Evolutionary conservation across 2,329 filamentous ascomycete genomes (phyloP).

Genomic region (Cordyceps cateniannulata): DNA sequence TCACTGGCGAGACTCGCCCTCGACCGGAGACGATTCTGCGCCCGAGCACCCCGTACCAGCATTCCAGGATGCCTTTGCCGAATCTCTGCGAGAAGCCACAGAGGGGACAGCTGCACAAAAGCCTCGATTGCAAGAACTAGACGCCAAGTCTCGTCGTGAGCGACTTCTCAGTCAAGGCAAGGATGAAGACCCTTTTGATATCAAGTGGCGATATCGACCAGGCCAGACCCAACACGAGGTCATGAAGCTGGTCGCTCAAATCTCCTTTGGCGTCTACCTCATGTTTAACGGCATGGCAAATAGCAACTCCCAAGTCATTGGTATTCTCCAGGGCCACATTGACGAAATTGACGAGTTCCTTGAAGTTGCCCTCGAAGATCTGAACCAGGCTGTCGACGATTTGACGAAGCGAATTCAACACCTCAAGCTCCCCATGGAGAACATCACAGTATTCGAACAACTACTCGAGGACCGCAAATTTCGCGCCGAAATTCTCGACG

Average conservation of each 20-base stretch:
- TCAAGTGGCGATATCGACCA: slow-evolving; percentile 68
- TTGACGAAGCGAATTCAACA: slow-evolving; percentile 74
- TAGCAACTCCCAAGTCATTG: slow-evolving; percentile 80
- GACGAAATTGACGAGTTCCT: slow-evolving; percentile 91
- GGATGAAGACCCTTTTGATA: slow-evolving; percentile 64
- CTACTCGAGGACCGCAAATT: slow-evolving; percentile 84
- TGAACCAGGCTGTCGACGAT: slow-evolving; percentile 70
- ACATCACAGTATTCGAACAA: slow-evolving; percentile 73
- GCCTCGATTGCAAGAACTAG: slow-evolving; percentile 46
- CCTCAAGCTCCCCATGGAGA: slow-evolving; percentile 75
- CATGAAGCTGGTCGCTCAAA: slow-evolving; percentile 84
- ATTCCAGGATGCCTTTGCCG: slow-evolving; percentile 77
- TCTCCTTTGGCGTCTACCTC: slow-evolving; percentile 88
- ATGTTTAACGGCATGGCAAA: slow-evolving; percentile 80
- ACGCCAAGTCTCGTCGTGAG: slow-evolving; percentile 57
- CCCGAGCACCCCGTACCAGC: slow-evolving; percentile 59
- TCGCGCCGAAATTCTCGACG: slow-evolving; percentile 72
- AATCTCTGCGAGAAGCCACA: slow-evolving; percentile 69
- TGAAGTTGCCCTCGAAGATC: slow-evolving; percentile 78
- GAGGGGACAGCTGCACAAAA: slow-evolving; percentile 38
- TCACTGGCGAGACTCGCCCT: not conserved
- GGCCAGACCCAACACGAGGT: slow-evolving; percentile 79
- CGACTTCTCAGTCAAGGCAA: slow-evolving; percentile 61
- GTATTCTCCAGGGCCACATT: slow-evolving; percentile 84
- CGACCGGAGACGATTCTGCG: not conserved